Evolutionary conservation across 2,329 filamentous ascomycete species (phyloP).

Genomic region (Dothistroma septosporum): DNA sequence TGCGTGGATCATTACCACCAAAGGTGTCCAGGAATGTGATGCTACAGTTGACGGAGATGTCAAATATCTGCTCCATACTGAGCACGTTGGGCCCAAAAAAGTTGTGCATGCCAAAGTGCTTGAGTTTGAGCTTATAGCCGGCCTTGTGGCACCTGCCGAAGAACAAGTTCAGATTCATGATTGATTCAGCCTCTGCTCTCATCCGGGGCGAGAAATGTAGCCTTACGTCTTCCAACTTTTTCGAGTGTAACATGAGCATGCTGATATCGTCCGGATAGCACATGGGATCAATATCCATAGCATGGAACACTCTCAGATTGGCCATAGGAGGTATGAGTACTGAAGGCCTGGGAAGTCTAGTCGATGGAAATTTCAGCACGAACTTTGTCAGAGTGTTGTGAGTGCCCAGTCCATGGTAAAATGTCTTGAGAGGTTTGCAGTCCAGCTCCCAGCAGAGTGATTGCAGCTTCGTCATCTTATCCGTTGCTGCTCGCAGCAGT

Average conservation of each 20-base stretch:
- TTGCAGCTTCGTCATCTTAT: slow-evolving; percentile 54
- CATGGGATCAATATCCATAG: slow-evolving; percentile 59
- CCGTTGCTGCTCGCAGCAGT: slow-evolving; percentile 54
- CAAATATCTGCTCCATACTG: slow-evolving; percentile 45
- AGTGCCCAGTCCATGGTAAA: slow-evolving; percentile 54
- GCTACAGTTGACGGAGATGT: slow-evolving; percentile 42
- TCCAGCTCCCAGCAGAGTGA: slow-evolving; percentile 60
- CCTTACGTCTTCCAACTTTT: slow-evolving; percentile 52
- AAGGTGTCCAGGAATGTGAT: slow-evolving; percentile 54
- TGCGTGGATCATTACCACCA: slow-evolving; percentile 41
- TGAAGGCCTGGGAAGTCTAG: slow-evolving; percentile 55
- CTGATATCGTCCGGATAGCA: slow-evolving; percentile 63
- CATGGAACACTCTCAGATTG: slow-evolving; percentile 50
- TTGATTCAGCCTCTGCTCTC: slow-evolving; percentile 55
- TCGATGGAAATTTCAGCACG: slow-evolving; percentile 54
- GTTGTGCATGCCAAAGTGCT: slow-evolving; percentile 54
- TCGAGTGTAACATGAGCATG: slow-evolving; percentile 51
- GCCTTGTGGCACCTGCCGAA: slow-evolving; percentile 53
- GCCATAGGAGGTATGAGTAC: slow-evolving; percentile 55
- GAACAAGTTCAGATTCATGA: slow-evolving; percentile 51
- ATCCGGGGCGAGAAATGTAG: slow-evolving; percentile 61
- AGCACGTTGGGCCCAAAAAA: slow-evolving; percentile 52
- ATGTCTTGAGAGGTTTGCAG: slow-evolving; percentile 56
- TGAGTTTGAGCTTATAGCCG: slow-evolving; percentile 46
- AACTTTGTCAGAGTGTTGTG: slow-evolving; percentile 50